These are phyloP conservation scores for Irpex rosettiformis DNA, from an alignment of 1,284 basidiomycete species.

Conservation along the genomic window DNA sequence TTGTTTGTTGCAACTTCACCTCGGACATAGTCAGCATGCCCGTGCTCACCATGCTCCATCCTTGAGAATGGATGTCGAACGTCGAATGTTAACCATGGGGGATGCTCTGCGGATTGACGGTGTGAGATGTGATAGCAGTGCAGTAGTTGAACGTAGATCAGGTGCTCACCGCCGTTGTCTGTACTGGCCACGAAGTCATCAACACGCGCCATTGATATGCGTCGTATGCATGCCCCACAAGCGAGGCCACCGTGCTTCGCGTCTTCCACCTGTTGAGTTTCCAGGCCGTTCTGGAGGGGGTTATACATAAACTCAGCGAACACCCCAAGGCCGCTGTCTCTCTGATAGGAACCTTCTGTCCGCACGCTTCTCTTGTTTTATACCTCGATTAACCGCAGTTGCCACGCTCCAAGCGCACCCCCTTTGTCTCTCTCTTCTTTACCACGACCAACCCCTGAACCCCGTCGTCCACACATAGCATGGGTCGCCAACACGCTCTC, in stretches of 20 bases:
- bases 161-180: no score
- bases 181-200: no score
- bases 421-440: not conserved
- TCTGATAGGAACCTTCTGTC: not conserved
- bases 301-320: not conserved
- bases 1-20: no score
- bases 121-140: no score
- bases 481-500: conserved; percentile 38
- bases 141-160: no score
- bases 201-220: no score
- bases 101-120: no score
- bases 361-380: not conserved
- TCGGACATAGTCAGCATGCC: no score
- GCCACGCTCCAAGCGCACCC: not conserved
- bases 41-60: no score
- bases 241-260: not conserved
- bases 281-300: not conserved
- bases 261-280: not conserved
- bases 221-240: not conserved
- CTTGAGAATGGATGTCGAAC: no score
- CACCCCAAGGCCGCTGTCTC: not conserved
- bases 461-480: conserved; percentile 15
- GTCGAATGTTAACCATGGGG: no score
- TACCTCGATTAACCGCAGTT: not conserved
- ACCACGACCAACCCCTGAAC: conserved; percentile 7